These are phyloP conservation scores for Barnettozyma botsteinii DNA, from an alignment of 805 yeast species.

Conservation along the genomic window DNA sequence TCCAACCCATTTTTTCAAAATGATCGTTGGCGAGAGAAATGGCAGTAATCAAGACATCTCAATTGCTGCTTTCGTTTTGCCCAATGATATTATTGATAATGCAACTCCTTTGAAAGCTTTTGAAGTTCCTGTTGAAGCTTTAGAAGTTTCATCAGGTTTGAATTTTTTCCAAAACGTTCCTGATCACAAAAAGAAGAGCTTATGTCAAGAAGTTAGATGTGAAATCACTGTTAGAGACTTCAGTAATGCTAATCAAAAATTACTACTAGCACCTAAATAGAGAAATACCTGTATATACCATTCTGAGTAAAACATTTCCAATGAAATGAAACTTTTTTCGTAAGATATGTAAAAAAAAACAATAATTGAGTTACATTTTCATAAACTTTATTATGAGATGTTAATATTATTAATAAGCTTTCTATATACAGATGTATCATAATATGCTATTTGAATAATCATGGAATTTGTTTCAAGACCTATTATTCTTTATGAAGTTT, in stretches of 20 bases:
- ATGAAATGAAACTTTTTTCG: no score
- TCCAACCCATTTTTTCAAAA: constrained; percentile 94
- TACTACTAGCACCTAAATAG: constrained; percentile 9
- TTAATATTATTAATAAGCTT: no score
- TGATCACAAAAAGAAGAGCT: constrained; percentile 44
- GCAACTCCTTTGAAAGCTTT: constrained; percentile 63
- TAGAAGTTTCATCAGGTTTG: constrained; percentile 83
- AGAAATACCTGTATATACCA: not conserved
- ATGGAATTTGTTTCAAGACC: not conserved
- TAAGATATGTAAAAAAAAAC: no score
- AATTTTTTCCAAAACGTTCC: constrained; percentile 72
- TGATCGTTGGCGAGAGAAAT: constrained; percentile 76
- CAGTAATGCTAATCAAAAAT: constrained; percentile 30
- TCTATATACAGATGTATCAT: no score
- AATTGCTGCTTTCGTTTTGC: constrained; percentile 90
- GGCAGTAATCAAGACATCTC: constrained; percentile 37
- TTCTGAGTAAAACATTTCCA: not conserved
- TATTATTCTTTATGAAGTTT: not conserved
- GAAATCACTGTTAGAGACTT: constrained; percentile 79
- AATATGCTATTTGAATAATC: not conserved
- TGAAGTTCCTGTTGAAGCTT: constrained; percentile 84
- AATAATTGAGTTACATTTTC: no score
- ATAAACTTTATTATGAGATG: no score
- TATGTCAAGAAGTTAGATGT: constrained; percentile 80
- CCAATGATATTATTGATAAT: constrained; percentile 78